These are phyloP conservation scores for Rhizopus delemar DNA, from an alignment of 371 early-diverging fungal genomes.

Conservation along the genomic window DNA sequence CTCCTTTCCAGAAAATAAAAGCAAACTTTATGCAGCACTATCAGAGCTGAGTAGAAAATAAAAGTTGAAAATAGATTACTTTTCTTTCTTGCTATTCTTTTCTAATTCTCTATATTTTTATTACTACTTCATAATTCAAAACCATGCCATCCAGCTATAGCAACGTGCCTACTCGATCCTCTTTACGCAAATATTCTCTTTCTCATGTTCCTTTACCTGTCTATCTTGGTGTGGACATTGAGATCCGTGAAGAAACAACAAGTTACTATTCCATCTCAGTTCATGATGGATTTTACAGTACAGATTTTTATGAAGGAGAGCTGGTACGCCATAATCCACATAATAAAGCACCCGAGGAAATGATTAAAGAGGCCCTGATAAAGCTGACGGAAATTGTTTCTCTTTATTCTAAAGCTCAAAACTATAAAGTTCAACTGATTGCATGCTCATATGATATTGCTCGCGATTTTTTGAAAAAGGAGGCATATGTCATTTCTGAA, in stretches of 20 bases:
- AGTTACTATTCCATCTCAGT: conserved; percentile 50
- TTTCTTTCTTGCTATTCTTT: too few species aligned
- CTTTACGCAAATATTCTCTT: conserved; percentile 38
- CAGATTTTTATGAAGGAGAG: conserved; percentile 52
- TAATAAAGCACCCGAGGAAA: conserved; percentile 15
- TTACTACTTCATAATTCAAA: too few species aligned
- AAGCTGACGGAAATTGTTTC: conserved; percentile 45
- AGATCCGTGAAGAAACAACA: conserved; percentile 27
- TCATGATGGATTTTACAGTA: conserved; percentile 62
- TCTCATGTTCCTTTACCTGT: conserved; percentile 50
- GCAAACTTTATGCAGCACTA: too few species aligned
- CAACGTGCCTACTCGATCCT: conserved; percentile 28
- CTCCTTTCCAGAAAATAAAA: too few species aligned
- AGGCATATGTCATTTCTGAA: conserved; percentile 20
- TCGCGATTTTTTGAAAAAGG: conserved; percentile 27
- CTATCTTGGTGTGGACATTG: conserved; percentile 65
- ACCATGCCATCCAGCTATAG: conserved; percentile 38
- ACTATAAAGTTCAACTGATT: conserved; percentile 59
- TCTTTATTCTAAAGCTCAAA: conserved; percentile 46
- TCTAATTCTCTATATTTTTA: too few species aligned
- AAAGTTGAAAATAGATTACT: too few species aligned
- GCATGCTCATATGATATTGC: conserved; percentile 41
- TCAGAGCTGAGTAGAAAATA: too few species aligned
- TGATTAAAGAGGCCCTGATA: conserved; percentile 31
- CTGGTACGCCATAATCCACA: conserved; percentile 18